Evolutionary conservation across 1,284 basidiomycete species (phyloP).

Genomic region (Apiotrichum sp.): DNA sequence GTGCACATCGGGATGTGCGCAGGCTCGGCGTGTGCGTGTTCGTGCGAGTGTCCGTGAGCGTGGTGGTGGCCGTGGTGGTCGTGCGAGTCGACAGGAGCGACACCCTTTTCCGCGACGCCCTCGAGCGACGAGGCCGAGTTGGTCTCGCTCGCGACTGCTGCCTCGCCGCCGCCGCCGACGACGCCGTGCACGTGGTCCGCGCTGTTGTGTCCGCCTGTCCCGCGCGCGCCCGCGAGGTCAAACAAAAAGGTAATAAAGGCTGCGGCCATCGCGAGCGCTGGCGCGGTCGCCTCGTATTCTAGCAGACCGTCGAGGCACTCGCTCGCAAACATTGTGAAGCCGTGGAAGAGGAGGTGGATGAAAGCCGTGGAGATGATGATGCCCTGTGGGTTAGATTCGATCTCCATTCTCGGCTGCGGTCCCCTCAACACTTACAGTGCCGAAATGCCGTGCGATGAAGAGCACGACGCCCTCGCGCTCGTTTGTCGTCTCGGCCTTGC

Average conservation of each 20-base stretch:
- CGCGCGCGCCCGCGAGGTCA: slow-evolving; percentile 41
- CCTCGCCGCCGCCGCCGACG: slow-evolving; percentile 9
- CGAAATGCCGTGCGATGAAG: slow-evolving; percentile 44
- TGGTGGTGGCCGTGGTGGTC: not conserved
- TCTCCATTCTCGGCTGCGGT: not conserved
- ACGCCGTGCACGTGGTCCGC: slow-evolving; percentile 3
- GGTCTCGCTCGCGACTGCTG: not conserved
- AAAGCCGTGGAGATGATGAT: slow-evolving; percentile 50
- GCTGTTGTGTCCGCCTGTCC: not conserved
- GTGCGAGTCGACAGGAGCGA: not conserved
- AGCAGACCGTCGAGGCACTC: slow-evolving; percentile 47
- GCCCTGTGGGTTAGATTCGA: slow-evolving; percentile 21
- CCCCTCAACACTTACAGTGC: slow-evolving; percentile 16
- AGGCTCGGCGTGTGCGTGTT: not conserved
- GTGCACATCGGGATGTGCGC: not conserved
- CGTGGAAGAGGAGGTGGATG: slow-evolving; percentile 48
- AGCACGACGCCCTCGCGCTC: slow-evolving; percentile 32
- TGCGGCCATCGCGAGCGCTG: slow-evolving; percentile 45
- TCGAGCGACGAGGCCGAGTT: not conserved
- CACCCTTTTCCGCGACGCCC: not conserved
- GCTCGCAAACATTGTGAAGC: slow-evolving; percentile 45
- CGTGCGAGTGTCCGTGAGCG: not conserved
- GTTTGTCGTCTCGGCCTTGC: slow-evolving; percentile 15
- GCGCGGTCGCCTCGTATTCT: slow-evolving; percentile 45
- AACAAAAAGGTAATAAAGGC: slow-evolving; percentile 38